Evolutionary conservation across 2,329 filamentous ascomycete genomes (phyloP), one percentile per base, ranked within the genome.

Genomic region (Verticillium tricorpus): DNA sequence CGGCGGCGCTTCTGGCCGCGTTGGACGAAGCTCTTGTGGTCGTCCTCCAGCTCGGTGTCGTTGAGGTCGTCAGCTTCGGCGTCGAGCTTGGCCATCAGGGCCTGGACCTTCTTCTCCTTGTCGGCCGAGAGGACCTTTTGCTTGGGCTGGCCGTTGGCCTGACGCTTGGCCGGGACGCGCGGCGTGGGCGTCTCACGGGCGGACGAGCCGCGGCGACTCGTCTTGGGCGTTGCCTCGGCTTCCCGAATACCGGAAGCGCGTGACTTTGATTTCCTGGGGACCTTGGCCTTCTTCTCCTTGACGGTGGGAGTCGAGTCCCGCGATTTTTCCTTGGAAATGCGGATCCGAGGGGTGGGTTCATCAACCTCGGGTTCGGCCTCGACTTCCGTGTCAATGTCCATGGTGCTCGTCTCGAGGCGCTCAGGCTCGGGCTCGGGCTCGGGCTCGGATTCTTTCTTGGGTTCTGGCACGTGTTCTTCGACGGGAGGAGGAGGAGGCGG

Each of bases 31-130:
- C 77, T 73, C 6, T 74, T 68, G 55, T 74, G 68, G 61, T 82
- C 79, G 6, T 79, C 75, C 50, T 78, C 76, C 39, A 78, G 79
- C 50, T 82, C 80, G 11, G 73, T 64, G 1, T 74, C 70, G 32
- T 82, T 77, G 14, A 80, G 71, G 37, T 79, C 77, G 19, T 77
- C 72, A 45, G 71, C 92, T 40, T 75, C 73, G 32, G 72, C 73
- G 14, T 83, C 81, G 7, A 83, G 75, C 61, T 78, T 74, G 6
- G 72, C 73, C 61, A 77, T 75, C 61, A 87, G 74, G 64, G 84
- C 82, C 74, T 90, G 80, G n/a, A 94, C 85, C 68, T 87, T 88
- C 70, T 87, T 88, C 63, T 87, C 84, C 70, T 90, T 87, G 57
- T 87, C 82, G 52, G 82, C 82, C 0, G 83, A 80, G 35, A 84